phyloP scores from a whole-genome alignment of 495 filamentous ascomycete species.

The Daldinia grandis region DNA sequence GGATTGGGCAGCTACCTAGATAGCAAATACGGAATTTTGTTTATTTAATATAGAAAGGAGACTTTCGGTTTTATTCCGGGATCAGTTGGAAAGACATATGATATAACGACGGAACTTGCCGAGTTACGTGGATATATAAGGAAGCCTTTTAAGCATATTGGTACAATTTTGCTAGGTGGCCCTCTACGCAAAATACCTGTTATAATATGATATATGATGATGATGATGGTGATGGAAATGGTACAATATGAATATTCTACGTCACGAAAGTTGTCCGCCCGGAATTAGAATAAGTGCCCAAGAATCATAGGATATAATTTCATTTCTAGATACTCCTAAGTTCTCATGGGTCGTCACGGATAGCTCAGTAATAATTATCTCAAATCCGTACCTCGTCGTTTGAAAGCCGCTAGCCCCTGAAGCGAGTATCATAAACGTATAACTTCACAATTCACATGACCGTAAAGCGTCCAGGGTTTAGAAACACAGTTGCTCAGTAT shows the following conservation, averaged over 20 bases:
- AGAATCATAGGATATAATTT: neutral
- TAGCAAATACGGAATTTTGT: neutral
- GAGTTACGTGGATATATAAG: too few species aligned
- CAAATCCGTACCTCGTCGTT: neutral
- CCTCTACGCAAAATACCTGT: too few species aligned
- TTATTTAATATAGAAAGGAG: too few species aligned
- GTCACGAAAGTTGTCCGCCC: neutral
- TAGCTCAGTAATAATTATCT: neutral
- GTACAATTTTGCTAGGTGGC: too few species aligned
- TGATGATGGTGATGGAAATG: too few species aligned
- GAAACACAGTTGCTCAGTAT: conserved; percentile 42
- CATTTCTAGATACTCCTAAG: neutral
- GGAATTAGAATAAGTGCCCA: neutral
- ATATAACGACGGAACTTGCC: too few species aligned
- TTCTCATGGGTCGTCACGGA: neutral
- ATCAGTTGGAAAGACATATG: too few species aligned
- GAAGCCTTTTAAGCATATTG: too few species aligned
- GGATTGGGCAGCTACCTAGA: neutral
- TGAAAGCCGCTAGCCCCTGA: neutral
- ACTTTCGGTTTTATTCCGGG: too few species aligned
- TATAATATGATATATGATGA: too few species aligned
- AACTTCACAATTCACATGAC: neutral
- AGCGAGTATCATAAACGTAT: neutral
- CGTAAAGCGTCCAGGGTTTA: neutral
- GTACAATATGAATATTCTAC: neutral